phyloP scores from a whole-genome alignment of 1,284 basidiomycete genomes.

The Gymnopus androsaceus region DNA sequence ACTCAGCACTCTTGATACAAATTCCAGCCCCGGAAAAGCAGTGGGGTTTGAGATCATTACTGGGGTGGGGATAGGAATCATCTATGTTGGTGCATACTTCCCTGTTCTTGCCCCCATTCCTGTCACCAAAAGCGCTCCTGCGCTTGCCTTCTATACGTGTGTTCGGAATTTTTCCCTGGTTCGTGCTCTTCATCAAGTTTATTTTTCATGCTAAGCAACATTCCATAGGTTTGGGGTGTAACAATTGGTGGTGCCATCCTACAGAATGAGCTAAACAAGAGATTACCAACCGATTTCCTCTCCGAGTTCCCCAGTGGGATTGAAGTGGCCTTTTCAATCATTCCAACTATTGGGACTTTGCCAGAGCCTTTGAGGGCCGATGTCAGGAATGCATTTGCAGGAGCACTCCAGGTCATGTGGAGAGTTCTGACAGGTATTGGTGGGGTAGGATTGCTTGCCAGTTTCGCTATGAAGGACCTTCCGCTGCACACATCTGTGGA shows the following conservation, averaged over 20 bases:
- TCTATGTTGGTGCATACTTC: conserved; percentile 25
- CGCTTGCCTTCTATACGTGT: conserved; percentile 31
- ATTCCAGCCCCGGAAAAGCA: conserved; percentile 29
- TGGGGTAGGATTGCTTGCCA: too few relatives aligned
- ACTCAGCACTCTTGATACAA: conserved; percentile 36
- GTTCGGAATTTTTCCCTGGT: conserved; percentile 29
- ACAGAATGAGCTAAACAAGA: conserved; percentile 37
- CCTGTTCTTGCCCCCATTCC: conserved; percentile 31
- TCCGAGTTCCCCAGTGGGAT: too few relatives aligned
- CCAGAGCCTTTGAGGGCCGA: too few relatives aligned
- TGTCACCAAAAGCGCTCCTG: conserved; percentile 23
- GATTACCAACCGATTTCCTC: conserved; percentile 35
- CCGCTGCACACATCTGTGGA: too few relatives aligned
- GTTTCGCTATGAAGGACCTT: too few relatives aligned
- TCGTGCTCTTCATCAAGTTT: too few relatives aligned
- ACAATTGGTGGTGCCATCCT: conserved; percentile 40
- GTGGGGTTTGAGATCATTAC: conserved; percentile 35
- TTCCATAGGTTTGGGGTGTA: conserved; percentile 39
- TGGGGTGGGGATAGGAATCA: conserved; percentile 35
- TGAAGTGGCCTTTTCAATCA: too few relatives aligned
- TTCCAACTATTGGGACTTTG: too few relatives aligned
- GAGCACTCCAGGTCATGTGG: too few relatives aligned
- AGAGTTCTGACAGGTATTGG: too few relatives aligned
- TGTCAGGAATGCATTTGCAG: too few relatives aligned
- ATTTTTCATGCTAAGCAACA: conserved; percentile 29